Base-by-base conservation (phyloP, 352 stramenopile species). In the Halophytophthora polymorphica region DNA sequence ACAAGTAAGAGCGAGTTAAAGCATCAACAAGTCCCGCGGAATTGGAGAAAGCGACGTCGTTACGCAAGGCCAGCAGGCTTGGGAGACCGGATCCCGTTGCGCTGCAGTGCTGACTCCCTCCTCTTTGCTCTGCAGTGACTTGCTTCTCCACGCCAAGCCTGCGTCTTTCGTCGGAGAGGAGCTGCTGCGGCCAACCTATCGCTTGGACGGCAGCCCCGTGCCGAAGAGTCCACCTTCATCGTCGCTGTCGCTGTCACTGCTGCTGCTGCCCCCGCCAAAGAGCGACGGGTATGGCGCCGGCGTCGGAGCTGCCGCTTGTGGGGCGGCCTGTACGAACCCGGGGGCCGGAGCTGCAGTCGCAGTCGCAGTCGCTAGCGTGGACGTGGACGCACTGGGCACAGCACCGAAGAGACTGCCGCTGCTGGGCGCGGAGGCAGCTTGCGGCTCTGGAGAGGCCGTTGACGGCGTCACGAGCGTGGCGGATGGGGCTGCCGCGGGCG, bases 191-290 rank as follows among this genome's bases (percentile, higher is more conserved):
- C 25, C 8, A 19, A n/a, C 47, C 73, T 83, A 88, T 61, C 80
- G 73, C 57, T 74, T 76, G 18, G 63, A 88, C 5, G 77, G 78
- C n/a, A 90, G 56, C 10, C 80, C 75, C 3, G 80, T 90, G 54
- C 81, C 81, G 60, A 94, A 92, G 23, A 94, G 68, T 4, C 81
- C 79, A 21, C 76, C 75, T 66, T 83, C 77, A 44, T 89, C 81
- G 29, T 93, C 83, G 44, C 77, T 89, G 59, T 93, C 83, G 43
- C 75, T 79, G 53, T 78, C 72, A 42, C 67, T 79, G 61, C 69
- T 81, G 46, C 77, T 74, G 36, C 62, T 78, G 58, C 67, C 77
- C 13, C 53, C 73, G 14, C 66, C 67, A 51, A 93, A 93, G 3
- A 93, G 63, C 28, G 78, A 90, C 14, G 46, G 71, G 56, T 84